These are phyloP conservation scores for Pseudogymnoascus verrucosus DNA, from an alignment of 2,329 filamentous ascomycete species.

Conservation along the genomic window DNA sequence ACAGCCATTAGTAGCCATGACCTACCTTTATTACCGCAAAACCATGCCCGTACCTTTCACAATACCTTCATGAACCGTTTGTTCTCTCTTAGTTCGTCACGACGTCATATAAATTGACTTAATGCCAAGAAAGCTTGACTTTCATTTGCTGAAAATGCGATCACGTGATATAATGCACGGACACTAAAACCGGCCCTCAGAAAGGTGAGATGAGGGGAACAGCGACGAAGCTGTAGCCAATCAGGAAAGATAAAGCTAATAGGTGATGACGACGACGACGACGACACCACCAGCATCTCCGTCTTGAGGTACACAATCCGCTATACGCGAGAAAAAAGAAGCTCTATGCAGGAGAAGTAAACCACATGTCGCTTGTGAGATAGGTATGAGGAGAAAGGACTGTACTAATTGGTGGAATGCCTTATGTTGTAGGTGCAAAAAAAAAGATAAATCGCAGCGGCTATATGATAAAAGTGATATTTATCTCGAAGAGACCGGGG, in stretches of 20 bases:
- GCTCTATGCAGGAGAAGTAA: neutral
- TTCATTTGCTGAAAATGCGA: neutral
- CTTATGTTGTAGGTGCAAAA: neutral
- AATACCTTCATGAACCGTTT: neutral
- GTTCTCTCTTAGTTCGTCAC: neutral
- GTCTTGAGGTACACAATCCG: neutral
- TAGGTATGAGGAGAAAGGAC: neutral
- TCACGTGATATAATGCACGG: neutral
- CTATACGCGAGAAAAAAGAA: neutral
- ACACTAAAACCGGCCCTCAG: neutral
- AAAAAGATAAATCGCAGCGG: neutral
- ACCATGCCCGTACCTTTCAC: neutral
- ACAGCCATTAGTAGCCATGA: neutral
- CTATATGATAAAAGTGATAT: neutral
- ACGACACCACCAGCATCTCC: neutral
- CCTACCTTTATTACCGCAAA: neutral
- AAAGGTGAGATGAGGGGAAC: neutral
- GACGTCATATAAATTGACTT: neutral
- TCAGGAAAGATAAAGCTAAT: neutral
- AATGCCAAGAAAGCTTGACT: neutral
- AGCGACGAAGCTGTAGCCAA: neutral
- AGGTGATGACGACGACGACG: neutral
- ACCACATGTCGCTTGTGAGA: neutral
- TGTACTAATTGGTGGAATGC: neutral
- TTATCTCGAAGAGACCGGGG: neutral